Conservation (phyloP, 2,329 filamentous ascomycete species). For the Penicillium brevicompactum region DNA sequence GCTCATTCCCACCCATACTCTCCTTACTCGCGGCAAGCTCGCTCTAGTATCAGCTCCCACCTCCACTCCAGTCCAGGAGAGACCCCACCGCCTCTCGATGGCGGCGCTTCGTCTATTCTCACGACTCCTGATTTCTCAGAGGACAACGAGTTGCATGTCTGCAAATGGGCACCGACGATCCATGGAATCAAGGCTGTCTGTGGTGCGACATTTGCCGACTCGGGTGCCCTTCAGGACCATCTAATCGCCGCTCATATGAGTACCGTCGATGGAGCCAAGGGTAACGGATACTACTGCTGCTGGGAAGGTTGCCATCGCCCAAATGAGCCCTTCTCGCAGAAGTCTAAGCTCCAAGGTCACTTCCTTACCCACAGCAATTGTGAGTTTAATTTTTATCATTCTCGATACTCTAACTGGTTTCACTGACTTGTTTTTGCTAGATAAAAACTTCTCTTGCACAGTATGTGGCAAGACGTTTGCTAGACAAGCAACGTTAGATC, state of each 20-base stretch:
- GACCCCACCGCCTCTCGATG: constrained; percentile 40
- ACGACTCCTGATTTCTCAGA: constrained; percentile 39
- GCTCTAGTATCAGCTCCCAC: constrained; percentile 41
- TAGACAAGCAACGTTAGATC: constrained; percentile 46
- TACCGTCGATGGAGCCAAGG: constrained; percentile 40
- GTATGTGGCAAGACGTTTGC: constrained; percentile 47
- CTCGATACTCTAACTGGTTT: neutral
- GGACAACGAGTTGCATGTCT: constrained; percentile 39
- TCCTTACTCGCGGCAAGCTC: constrained; percentile 38
- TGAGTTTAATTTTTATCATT: constrained; percentile 20
- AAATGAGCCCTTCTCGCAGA: constrained; percentile 48
- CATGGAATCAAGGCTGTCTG: constrained; percentile 34
- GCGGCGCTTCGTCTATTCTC: constrained; percentile 36
- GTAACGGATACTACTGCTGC: constrained; percentile 47
- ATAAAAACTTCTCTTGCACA: constrained; percentile 46
- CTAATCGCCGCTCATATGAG: constrained; percentile 40
- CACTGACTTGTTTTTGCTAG: constrained; percentile 24
- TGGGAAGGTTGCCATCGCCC: constrained; percentile 47
- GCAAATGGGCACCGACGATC: constrained; percentile 37
- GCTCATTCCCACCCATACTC: constrained; percentile 36
- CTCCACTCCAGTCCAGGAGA: constrained; percentile 40
- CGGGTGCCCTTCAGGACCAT: constrained; percentile 44
- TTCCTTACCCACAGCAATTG: constrained; percentile 49
- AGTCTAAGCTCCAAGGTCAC: constrained; percentile 48
- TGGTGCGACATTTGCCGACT: constrained; percentile 38